These are phyloP conservation scores for Shiraia bambusicola DNA, from an alignment of 2,329 filamentous ascomycete genomes.

Conservation along the genomic window DNA sequence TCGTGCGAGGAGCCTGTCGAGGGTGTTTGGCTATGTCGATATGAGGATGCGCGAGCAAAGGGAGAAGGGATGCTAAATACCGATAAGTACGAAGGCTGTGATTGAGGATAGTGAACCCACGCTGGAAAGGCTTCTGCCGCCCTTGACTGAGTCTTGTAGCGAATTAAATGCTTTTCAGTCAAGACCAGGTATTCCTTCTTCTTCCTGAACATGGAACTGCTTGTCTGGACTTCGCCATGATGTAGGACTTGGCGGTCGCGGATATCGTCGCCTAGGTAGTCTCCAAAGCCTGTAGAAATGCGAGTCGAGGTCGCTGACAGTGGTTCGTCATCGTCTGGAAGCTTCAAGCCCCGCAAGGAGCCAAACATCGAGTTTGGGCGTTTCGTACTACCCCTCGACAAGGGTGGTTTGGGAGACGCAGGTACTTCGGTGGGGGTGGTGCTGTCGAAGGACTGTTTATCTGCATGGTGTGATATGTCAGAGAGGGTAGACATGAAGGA, in stretches of 20 bases:
- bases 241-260: conserved; percentile 55
- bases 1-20: conserved; percentile 65
- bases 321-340: conserved; percentile 54
- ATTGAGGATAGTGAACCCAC: conserved; percentile 14
- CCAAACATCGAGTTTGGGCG: conserved; percentile 57
- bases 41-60: conserved; percentile 46
- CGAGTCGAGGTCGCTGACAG: conserved; percentile 54
- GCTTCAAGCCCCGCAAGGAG: conserved; percentile 57
- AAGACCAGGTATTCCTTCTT: conserved; percentile 72
- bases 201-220: conserved; percentile 69
- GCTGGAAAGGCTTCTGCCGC: conserved; percentile 63
- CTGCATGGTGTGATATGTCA: conserved; percentile 25
- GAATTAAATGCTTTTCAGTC: conserved; percentile 67
- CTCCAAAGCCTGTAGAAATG: conserved; percentile 40
- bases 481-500: conserved; percentile 41
- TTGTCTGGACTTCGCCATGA: conserved; percentile 70
- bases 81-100: conserved; percentile 9
- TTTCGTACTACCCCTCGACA: conserved; percentile 27
- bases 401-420: conserved; percentile 13
- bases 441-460: conserved; percentile 19
- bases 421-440: conserved; percentile 14
- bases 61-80: conserved; percentile 30
- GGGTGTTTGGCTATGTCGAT: conserved; percentile 58
- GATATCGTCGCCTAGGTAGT: conserved; percentile 45
- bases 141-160: conserved; percentile 68